phyloP scores from a whole-genome alignment of 306 rosid genomes.

The Astragalus glycyphyllos region DNA sequence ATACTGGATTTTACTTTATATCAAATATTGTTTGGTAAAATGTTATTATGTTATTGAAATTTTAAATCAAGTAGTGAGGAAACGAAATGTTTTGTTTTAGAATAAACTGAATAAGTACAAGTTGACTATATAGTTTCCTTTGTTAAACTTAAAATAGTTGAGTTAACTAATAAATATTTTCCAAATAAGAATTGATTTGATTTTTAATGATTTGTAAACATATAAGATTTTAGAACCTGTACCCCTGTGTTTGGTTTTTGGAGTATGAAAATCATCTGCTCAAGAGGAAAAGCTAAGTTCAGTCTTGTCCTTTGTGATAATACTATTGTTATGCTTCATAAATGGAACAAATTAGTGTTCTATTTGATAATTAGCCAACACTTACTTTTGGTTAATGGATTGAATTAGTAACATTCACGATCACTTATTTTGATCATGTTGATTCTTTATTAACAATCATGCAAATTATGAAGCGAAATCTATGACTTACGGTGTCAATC shows the following conservation, averaged over 20 bases:
- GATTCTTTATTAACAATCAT: constrained; percentile 8
- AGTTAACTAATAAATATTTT: not conserved
- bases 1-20: constrained; percentile 1
- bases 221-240: not conserved
- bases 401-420: constrained; percentile 17
- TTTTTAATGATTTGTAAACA: not conserved
- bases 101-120: constrained; percentile 1
- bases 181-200: constrained; percentile 4
- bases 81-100: not conserved
- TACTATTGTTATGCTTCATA: not conserved
- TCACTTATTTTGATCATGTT: constrained; percentile 31
- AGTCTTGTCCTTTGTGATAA: constrained; percentile 24
- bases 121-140: not conserved
- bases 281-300: constrained; percentile 15
- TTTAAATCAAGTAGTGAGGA: constrained; percentile 2
- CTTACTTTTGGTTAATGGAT: constrained; percentile 12
- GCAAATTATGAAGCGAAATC: constrained; percentile 31
- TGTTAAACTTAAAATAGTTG: not conserved
- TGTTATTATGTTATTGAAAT: not conserved
- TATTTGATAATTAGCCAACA: constrained; percentile 31
- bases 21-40: constrained; percentile 24
- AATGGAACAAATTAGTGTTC: constrained; percentile 20
- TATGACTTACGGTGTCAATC: constrained; percentile 17
- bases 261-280: constrained; percentile 17
- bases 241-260: constrained; percentile 8